Evolutionary conservation across 768 basidiomycete species (phyloP), one percentile per base, ranked within the genome.

Genomic region (Mycena polygramma): DNA sequence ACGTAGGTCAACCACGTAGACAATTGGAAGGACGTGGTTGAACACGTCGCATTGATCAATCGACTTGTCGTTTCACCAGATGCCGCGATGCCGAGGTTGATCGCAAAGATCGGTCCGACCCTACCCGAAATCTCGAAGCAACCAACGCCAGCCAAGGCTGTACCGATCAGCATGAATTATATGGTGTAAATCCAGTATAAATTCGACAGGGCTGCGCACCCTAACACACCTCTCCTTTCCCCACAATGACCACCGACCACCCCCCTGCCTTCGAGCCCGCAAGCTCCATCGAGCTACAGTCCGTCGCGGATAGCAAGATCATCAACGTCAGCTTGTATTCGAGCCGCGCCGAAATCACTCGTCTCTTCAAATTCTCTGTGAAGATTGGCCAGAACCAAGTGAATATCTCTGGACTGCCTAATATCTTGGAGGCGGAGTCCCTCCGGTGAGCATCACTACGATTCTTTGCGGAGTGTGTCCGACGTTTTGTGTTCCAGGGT

Each of bases 321-420:
- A 72, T 72, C 52, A 73, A 71, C 20, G 81, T 83, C 57, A 79
- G 75, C 70, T 59, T 85, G 15, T 84, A 84, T 73, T 74, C 80
- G 15, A 74, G 74, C 7, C 78, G 79, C 48, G 84, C 84, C 41
- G 83, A 85, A 66, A 75, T 85, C 30, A 81, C 81, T 0, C 79
- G 83, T 10, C 48, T 78, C 11, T 82, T 78, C 73, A 78, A 74
- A 41, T 77, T 84, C 63, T 43, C 57, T 19, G 65, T 75, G 17
- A 57, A 58, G 22, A 52, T 52, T 11, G 75, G 75, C 1, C 71
- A 71, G 15, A 74, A 76, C 51, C 66, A 71, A 43, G 71, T 76
- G 3, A 48, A 62, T 30, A 61, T 76, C 46, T 52, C 63, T 10
- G 74, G 72, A 5, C 20, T 76, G 45, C 74, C 75, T 1, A 73